Conservation (phyloP, 2,329 filamentous ascomycete species). For the Coniochaeta sp. region DNA sequence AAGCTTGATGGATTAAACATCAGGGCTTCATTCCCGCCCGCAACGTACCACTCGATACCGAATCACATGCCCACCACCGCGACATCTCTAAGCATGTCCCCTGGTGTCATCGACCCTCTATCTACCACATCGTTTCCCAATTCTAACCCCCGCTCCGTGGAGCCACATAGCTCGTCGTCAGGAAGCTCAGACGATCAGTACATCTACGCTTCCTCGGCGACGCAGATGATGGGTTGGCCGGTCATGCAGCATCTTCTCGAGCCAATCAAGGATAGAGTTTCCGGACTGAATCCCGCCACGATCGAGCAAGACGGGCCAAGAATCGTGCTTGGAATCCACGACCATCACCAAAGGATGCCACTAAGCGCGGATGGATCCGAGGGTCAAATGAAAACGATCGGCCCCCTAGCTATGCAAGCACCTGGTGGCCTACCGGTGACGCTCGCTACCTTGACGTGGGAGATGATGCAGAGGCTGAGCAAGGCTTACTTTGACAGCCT, state of each 20-base stretch:
- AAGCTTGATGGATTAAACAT: slow-evolving; percentile 42
- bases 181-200: slow-evolving; percentile 16
- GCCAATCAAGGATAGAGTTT: slow-evolving; percentile 20
- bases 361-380: background rate
- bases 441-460: slow-evolving; percentile 30
- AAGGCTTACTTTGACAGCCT: slow-evolving; percentile 53
- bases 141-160: background rate
- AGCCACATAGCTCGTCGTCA: background rate
- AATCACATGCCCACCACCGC: background rate
- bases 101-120: background rate
- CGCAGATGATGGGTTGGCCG: slow-evolving; percentile 46
- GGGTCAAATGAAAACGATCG: slow-evolving; percentile 1
- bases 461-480: slow-evolving; percentile 40
- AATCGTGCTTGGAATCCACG: slow-evolving; percentile 24
- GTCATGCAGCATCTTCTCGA: slow-evolving; percentile 32
- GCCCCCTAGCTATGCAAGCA: background rate
- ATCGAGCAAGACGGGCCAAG: slow-evolving; percentile 28
- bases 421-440: slow-evolving; percentile 3
- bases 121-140: background rate
- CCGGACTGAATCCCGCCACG: slow-evolving; percentile 20
- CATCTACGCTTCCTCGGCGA: slow-evolving; percentile 30
- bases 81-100: background rate
- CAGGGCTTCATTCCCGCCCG: slow-evolving; percentile 5
- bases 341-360: slow-evolving; percentile 1
- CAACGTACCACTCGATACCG: background rate